Conservation (phyloP, 352 stramenopile species). For the Pythium angustatum region DNA sequence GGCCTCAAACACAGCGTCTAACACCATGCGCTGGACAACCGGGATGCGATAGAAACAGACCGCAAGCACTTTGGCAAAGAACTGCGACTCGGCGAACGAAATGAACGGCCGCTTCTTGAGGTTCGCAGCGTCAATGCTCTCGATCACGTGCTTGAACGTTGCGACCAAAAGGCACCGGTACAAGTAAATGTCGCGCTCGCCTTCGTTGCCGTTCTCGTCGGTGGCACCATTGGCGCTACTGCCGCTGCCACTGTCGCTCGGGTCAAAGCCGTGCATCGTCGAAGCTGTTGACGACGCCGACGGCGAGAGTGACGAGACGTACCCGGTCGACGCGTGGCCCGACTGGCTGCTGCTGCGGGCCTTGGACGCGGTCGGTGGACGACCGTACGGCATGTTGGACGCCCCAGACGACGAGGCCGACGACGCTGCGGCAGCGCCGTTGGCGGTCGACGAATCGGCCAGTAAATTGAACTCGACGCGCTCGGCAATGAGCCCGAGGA, state of each 20-base stretch:
- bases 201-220: constrained; percentile 38
- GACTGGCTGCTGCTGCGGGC: constrained; percentile 23
- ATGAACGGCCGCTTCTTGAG: constrained; percentile 51
- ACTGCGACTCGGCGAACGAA: constrained; percentile 55
- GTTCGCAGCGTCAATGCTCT: constrained; percentile 55
- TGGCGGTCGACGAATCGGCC: constrained; percentile 17
- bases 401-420: not conserved
- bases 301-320: constrained; percentile 14
- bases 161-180: constrained; percentile 71
- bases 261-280: constrained; percentile 18
- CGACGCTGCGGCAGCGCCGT: not conserved
- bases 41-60: constrained; percentile 72
- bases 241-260: constrained; percentile 3
- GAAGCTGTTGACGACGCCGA: constrained; percentile 15
- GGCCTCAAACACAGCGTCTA: constrained; percentile 54
- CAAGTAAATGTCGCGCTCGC: constrained; percentile 56
- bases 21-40: constrained; percentile 49
- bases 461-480: constrained; percentile 66
- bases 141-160: constrained; percentile 73
- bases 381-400: constrained; percentile 8
- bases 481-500: constrained; percentile 64
- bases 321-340: not conserved
- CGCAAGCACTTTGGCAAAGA: constrained; percentile 68
- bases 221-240: not conserved
- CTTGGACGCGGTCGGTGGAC: constrained; percentile 13